Base-by-base conservation (phyloP, 106 monocot species). In the Phalaenopsis equestris region DNA sequence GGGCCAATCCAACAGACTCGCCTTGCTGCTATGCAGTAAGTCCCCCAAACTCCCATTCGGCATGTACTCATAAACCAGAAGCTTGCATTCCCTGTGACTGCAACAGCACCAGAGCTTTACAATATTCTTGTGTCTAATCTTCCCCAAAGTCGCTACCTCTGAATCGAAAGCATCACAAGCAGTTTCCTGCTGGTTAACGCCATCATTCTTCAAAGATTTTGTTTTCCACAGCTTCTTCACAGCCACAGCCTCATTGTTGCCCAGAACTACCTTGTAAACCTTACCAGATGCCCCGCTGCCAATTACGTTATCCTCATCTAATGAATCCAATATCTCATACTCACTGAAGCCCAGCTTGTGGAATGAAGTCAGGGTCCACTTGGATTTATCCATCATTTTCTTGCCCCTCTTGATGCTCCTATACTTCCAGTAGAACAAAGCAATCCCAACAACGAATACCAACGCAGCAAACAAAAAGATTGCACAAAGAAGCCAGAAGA, bases 341-440 rank as follows among this genome's bases (percentile, higher is more conserved):
- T 82, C 85, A 38, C 80, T 80, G 85, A 88, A 91, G 5, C 82
- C 79, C 19, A 89, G 82, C 67, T 87, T 91, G 83, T 93, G 91
- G 89, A 91, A 93, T 11, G 93, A 89, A 18, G 87, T 93, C 19
- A 91, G 76, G 9, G 24, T 91, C 91, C 91, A 93, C 49, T 84
- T 87, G 0, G 84, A 73, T 49, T 82, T 89, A 41, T 83, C 86
- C 36, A 79, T 52, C n/a, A 56, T 82, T 19, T 18, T 10, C 79
- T 83, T 77, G 2, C 65, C 70, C 39, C 61, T 84, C 84, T 82
- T 80, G 55, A 72, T 82, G 38, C 43, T 83, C 61, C 75, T 24
- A 18, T 87, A 84, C 75, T 70, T 87, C 77, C 64, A 79, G 55
- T 23, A 80, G 78, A 83, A 90, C 11, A 78, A 77, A 24, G n/a